Evolutionary conservation across 495 filamentous ascomycete genomes (phyloP), one percentile per base, ranked within the genome.

Genomic region (Lineolata rhizophorae): DNA sequence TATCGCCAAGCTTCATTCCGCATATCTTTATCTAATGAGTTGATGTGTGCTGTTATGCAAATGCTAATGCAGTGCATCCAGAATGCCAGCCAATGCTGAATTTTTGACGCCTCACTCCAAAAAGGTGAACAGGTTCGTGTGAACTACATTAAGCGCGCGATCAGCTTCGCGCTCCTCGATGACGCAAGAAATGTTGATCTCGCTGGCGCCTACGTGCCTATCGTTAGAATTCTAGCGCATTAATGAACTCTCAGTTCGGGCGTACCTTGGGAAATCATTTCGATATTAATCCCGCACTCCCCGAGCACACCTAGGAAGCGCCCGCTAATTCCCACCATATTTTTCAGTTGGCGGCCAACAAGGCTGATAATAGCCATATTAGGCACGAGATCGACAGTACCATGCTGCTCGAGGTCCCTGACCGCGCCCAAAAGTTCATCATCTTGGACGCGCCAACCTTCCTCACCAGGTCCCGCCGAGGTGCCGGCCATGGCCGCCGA

Each of bases 161-260:
- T 80, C 76, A 24, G 84, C 83, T 38, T 92, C 79, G 43, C 75
- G 63, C 43, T 79, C 79, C 44, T 87, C 79, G 43, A 97, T 90
- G 5, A 97, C 87, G 51, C 87, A 95, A 10, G 79, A 87, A 33
- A 97, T 97, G 51, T 93, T 94, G 55, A 97, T 97, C 60, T 97
- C 87, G 45, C 83, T 93, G 27, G 83, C 82, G 35, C 85, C 87
- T 91, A 54, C 12, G 5, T n/a, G 12, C n/a, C 14, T 11, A 5
- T n/a, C 15, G 35, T 55, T 43, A 53, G 42, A 14, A 38, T 17
- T 16, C 9, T 6, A 6, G 6, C 31, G 10, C 6, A 27, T 10
- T 10, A 6, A n/a, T n/a, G 11, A 32, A 35, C 32, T 32, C 18
- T 32, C 5, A 32, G 11, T 32, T 5, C 29, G 35, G 30, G 53